These are phyloP conservation scores for Delitschia confertaspora DNA, from an alignment of 495 filamentous ascomycete species.

Conservation along the genomic window DNA sequence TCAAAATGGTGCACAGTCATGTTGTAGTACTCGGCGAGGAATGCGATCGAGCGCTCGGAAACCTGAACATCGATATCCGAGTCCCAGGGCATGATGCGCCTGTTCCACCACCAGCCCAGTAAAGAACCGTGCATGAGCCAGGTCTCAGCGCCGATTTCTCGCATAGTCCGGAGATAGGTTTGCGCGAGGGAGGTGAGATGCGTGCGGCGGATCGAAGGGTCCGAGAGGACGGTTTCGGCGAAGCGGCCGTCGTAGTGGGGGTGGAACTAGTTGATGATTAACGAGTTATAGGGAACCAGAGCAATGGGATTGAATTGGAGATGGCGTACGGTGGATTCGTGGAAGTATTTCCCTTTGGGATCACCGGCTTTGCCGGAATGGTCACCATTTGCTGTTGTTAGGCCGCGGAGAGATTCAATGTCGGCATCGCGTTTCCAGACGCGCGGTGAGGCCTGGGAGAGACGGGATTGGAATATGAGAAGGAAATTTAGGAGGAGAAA, in stretches of 20 bases:
- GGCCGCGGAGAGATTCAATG: slow-evolving; percentile 13
- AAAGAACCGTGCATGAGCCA: slow-evolving; percentile 58
- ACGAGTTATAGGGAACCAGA: neutral
- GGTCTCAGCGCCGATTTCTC: slow-evolving; percentile 47
- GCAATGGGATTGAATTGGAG: neutral
- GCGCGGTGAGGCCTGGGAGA: no score
- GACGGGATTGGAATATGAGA: no score
- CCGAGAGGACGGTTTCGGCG: slow-evolving; percentile 16
- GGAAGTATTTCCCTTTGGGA: slow-evolving; percentile 28
- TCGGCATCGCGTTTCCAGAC: slow-evolving; percentile 15
- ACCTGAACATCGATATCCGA: slow-evolving; percentile 54
- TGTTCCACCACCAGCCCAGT: slow-evolving; percentile 58
- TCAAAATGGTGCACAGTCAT: slow-evolving; percentile 52
- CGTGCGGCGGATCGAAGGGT: slow-evolving; percentile 24
- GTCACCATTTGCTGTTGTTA: slow-evolving; percentile 14
- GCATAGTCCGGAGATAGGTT: slow-evolving; percentile 49
- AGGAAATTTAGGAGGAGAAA: no score
- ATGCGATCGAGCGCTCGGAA: slow-evolving; percentile 46
- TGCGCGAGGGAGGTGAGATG: slow-evolving; percentile 46
- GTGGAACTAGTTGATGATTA: slow-evolving; percentile 25
- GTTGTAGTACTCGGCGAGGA: slow-evolving; percentile 52
- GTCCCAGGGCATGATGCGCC: slow-evolving; percentile 57
- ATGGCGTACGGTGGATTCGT: slow-evolving; percentile 26
- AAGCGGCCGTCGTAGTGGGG: slow-evolving; percentile 36
- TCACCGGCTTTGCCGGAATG: slow-evolving; percentile 20